Conservation (phyloP, 768 basidiomycete species). For the Boletellus sp. region DNA sequence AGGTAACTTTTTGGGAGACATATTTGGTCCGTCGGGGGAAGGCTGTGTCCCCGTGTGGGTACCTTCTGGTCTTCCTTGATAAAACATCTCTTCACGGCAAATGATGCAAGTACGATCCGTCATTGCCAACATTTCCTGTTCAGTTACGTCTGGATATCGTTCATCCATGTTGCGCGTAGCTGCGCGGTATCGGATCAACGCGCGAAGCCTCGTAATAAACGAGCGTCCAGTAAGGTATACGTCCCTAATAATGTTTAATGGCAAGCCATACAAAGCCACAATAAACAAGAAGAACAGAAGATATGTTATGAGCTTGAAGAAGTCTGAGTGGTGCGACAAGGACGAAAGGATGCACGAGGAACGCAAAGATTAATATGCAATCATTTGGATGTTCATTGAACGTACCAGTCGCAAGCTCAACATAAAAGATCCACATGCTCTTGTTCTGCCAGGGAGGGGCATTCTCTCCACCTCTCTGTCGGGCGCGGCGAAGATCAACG, state of each 20-base stretch:
- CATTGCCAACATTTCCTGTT: conserved; percentile 76
- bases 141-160: conserved; percentile 88
- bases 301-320: conserved; percentile 89
- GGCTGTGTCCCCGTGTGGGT: conserved; percentile 18
- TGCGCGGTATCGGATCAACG: conserved; percentile 86
- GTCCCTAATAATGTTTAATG: conserved; percentile 94
- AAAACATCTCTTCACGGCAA: conserved; percentile 91
- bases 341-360: conserved; percentile 4
- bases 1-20: conserved; percentile 92
- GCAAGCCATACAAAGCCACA: conserved; percentile 90
- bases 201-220: conserved; percentile 82
- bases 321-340: conserved; percentile 53
- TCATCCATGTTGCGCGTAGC: conserved; percentile 97
- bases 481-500: conserved; percentile 78
- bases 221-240: conserved; percentile 94
- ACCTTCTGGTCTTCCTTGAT: conserved; percentile 32
- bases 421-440: conserved; percentile 95
- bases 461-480: conserved; percentile 73
- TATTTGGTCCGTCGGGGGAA: conserved; percentile 72
- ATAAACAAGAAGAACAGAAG: conserved; percentile 92
- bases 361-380: neutral
- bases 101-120: conserved; percentile 95
- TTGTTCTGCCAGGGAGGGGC: conserved; percentile 96
- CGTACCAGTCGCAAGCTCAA: conserved; percentile 86
- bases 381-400: neutral